A percentile compares a stretch with the other conserved stretches of the same genome.
Evolutionary conservation across 2,329 filamentous ascomycete species (phyloP).

Genomic region (Neonectria punicea): DNA sequence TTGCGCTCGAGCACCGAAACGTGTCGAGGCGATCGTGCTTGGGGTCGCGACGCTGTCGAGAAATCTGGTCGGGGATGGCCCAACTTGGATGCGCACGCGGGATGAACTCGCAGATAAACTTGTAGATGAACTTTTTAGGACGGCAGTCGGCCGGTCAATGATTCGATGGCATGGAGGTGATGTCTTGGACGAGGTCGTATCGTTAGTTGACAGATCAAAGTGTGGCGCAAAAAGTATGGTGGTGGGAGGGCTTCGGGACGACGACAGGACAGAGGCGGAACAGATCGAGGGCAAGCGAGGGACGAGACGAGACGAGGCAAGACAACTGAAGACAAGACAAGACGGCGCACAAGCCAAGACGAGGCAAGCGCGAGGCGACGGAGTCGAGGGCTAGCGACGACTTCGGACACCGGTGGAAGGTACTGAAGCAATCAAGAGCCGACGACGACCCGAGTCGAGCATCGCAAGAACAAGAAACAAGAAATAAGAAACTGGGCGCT

Average conservation of each 20-base stretch:
- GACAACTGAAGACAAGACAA: constrained; percentile 11
- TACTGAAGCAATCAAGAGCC: constrained; percentile 9
- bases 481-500: neutral
- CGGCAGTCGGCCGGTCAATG: constrained; percentile 24
- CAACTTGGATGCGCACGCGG: constrained; percentile 32
- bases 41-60: constrained; percentile 27
- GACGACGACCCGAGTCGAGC: neutral
- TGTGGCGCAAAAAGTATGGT: constrained; percentile 35
- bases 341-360: constrained; percentile 1
- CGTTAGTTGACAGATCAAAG: constrained; percentile 31
- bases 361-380: neutral
- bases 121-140: constrained; percentile 21
- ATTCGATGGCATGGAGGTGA: constrained; percentile 33
- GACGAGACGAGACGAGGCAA: constrained; percentile 15
- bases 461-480: neutral
- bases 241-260: constrained; percentile 24
- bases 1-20: constrained; percentile 19
- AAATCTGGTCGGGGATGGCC: constrained; percentile 13
- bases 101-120: constrained; percentile 15
- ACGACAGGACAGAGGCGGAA: constrained; percentile 31
- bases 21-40: constrained; percentile 11
- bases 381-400: constrained; percentile 1
- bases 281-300: constrained; percentile 24
- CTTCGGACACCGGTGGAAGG: constrained; percentile 1
- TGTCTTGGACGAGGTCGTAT: constrained; percentile 27